Evolutionary conservation across 495 filamentous ascomycete species (phyloP), one percentile per base, ranked within the genome.

Genomic region (Jackrogersella multiformis): DNA sequence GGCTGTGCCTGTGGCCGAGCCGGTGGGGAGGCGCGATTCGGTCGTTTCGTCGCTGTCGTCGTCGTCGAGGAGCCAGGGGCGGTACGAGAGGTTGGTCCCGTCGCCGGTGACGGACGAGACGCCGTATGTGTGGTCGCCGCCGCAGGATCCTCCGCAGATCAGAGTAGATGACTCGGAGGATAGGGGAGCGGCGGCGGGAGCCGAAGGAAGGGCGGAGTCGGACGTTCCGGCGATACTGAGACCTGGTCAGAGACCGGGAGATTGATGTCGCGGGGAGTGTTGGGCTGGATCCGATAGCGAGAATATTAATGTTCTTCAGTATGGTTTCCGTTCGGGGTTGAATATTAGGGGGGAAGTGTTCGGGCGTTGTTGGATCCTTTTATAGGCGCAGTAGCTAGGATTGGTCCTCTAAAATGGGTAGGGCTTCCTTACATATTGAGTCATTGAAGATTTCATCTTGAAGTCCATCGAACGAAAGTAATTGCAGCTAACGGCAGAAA

Each of bases 31-130:
- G 24, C 18, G 41, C 1, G 6, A n/a, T 0, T 69, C 66, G 0
- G 8, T 56, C 23, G 60, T 69, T 3, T 69, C 66, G 21, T 64
- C 60, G 9, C 49, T 69, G 4, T 60, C 60, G 20, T 64, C 66
- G 24, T 64, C 55, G 35, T 12, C 26, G n/a, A 10, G 30, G 9
- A 55, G 54, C 15, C 32, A 35, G 28, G 59, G 54, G 8, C 54
- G 28, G 18, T 64, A 64, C 12, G 66, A 64, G 35, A 64, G 60
- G 56, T 28, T 68, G 16, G 26, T 42, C 20, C 58, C 65, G 7
- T 61, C 65, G 21, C 58, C 58, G 15, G 21, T 61, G 65, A 41
- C 53, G 38, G 65, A 68, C 21, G 58, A 51, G 23, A 16, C 24
- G 18, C 28, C 48, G 30, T 66, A 48, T 35, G 5, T 38, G 0